Evolutionary conservation across 2,329 filamentous ascomycete genomes (phyloP).

Genomic region (Fusarium staphyleae): DNA sequence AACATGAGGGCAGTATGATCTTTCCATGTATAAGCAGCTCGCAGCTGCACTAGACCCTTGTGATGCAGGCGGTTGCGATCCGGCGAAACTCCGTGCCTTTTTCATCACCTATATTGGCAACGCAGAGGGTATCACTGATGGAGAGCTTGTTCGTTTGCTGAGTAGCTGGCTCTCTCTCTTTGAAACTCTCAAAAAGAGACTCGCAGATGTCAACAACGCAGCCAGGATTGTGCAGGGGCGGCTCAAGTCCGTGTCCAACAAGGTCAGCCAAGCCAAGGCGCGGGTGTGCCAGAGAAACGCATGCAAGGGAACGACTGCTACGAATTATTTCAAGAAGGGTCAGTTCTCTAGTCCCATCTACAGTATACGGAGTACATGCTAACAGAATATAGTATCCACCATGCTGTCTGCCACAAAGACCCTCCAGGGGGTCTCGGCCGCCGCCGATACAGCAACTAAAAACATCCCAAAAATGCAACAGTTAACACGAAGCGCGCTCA

Average conservation of each 20-base stretch:
- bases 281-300: slow-evolving; percentile 9
- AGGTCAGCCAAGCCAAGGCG: slow-evolving; percentile 1
- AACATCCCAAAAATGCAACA: not conserved
- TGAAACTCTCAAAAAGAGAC: slow-evolving; percentile 5
- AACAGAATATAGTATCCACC: not conserved
- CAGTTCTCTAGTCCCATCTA: not conserved
- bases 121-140: slow-evolving; percentile 8
- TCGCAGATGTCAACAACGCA: slow-evolving; percentile 8
- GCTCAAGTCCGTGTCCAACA: slow-evolving; percentile 6
- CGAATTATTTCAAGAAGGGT: slow-evolving; percentile 6
- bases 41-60: not conserved
- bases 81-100: slow-evolving; percentile 1
- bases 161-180: slow-evolving; percentile 14
- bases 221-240: slow-evolving; percentile 10
- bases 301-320: slow-evolving; percentile 8
- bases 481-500: not conserved
- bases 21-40: slow-evolving; percentile 2
- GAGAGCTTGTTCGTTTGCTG: slow-evolving; percentile 12
- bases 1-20: slow-evolving; percentile 7
- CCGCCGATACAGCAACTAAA: not conserved
- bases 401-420: not conserved
- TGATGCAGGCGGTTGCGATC: not conserved
- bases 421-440: not conserved
- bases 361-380: not conserved
- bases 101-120: slow-evolving; percentile 11